Percentiles rank a stretch among this genome's conserved stretches.
These are phyloP conservation scores for Huntiella moniliformis DNA, from an alignment of 2,329 filamentous ascomycete genomes.

Conservation along the genomic window DNA sequence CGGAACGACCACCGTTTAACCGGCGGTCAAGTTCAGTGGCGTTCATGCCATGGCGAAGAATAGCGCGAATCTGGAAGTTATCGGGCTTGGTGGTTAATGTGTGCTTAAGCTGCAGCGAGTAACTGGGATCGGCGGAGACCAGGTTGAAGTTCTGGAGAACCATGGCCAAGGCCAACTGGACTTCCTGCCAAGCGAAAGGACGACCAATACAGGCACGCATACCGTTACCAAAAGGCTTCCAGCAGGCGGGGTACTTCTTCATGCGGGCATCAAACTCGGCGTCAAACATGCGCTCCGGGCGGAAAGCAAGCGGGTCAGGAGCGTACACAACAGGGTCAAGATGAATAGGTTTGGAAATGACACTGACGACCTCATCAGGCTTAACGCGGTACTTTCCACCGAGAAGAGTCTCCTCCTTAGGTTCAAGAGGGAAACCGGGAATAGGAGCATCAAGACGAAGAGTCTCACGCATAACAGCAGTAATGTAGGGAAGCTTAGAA, in stretches of 20 bases:
- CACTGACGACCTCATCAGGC: conserved; percentile 29
- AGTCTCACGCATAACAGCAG: conserved; percentile 46
- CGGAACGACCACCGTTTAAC: conserved; percentile 20
- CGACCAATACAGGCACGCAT: conserved; percentile 52
- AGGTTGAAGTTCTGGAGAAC: conserved; percentile 57
- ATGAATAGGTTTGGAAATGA: conserved; percentile 36
- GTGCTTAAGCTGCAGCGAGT: conserved; percentile 34
- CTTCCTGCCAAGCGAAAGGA: conserved; percentile 59
- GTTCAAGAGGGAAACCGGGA: conserved; percentile 33
- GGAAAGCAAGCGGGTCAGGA: conserved; percentile 44
- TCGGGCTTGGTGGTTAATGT: conserved; percentile 45
- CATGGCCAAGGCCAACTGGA: conserved; percentile 39
- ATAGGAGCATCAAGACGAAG: conserved; percentile 28
- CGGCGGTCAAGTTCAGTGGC: conserved; percentile 28
- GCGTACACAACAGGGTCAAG: conserved; percentile 46
- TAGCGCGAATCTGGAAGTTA: conserved; percentile 42
- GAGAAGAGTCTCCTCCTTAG: conserved; percentile 34
- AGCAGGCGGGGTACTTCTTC: conserved; percentile 40
- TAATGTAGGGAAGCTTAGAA: conserved; percentile 44
- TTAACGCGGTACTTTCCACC: conserved; percentile 42
- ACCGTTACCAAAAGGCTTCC: conserved; percentile 62
- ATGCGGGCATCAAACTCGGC: conserved; percentile 43
- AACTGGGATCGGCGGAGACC: conserved; percentile 39
- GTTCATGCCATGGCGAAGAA: conserved; percentile 29
- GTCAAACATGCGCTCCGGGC: conserved; percentile 54